Evolutionary conservation across 306 rosid species (phyloP), one percentile per base, ranked within the genome.

Genomic region (Castanea mollissima): DNA sequence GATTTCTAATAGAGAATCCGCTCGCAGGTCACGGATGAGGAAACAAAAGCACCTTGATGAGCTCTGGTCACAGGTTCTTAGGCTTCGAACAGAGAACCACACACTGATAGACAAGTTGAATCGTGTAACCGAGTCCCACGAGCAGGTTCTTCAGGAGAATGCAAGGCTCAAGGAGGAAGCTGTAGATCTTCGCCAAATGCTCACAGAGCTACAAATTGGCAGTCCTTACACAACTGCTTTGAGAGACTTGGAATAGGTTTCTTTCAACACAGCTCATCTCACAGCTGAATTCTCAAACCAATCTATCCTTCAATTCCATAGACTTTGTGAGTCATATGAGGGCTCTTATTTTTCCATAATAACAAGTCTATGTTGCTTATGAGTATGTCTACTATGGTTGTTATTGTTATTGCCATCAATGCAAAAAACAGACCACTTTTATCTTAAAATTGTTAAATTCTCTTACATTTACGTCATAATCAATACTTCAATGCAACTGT

Each of bases 1-100:
- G 98, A 91, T 93, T 78, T 93, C 98, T 0, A 93, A 93, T 79
- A 57, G 98, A 75, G 98, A 93, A 82, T 93, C 98, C 0, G 98
- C 98, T 3, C 73, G 98, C 27, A 81, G 98, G 58, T 93, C 98
- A 3, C 68, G 98, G 85, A 93, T 93, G 98, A 82, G 98, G 86
- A 93, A 93, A 69, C 98, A 93, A 67, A 91, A 83, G 44, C 98
- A 93, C 79, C 74, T 91, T 20, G 97, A 91, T 57, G 98, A 93
- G 74, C 90, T 93, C 0, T 91, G 94, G 93, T 90, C 92, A 0
- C 98, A 90, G 85, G 93, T 93, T 32, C 82, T 90, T 2, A 78
- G 92, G 27, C 94, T 93, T 19, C 81, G 98, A 65, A 78, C 85
- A 16, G 93, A 91, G 83, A 93, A 93, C 73, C 85, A 91, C 41